A percentile compares a stretch with the other conserved stretches of the same genome.
Conservation (phyloP, 495 filamentous ascomycete genomes). For the Pyronema omphalodes region DNA sequence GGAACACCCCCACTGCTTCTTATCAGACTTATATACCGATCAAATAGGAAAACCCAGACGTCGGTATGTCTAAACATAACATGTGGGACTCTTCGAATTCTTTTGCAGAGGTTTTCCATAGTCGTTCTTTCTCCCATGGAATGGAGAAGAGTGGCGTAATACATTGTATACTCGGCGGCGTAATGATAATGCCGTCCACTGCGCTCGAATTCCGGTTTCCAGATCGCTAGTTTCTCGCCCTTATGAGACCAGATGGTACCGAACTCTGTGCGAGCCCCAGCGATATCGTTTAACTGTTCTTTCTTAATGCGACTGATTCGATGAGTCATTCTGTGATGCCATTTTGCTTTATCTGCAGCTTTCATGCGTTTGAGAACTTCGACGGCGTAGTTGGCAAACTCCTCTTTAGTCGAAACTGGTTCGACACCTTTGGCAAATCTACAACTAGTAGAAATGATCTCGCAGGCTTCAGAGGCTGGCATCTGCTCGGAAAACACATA, state of each 20-base stretch:
- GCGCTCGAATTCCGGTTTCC: conserved; percentile 85
- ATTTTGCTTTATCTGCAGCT: conserved; percentile 78
- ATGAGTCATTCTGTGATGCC: conserved; percentile 86
- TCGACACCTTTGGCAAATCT: conserved; percentile 17
- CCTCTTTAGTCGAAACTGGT: conserved; percentile 34
- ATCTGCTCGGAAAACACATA: conserved; percentile 2
- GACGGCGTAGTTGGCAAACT: conserved; percentile 61
- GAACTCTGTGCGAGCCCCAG: conserved; percentile 17
- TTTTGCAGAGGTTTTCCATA: conserved; percentile 62
- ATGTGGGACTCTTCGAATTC: conserved; percentile 59
- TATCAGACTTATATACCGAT: conserved; percentile 55
- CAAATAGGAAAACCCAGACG: conserved; percentile 68
- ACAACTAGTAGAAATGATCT: conserved; percentile 31
- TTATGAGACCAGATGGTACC: conserved; percentile 20
- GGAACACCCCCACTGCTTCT: conserved; percentile 47
- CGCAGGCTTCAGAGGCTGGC: conserved; percentile 33
- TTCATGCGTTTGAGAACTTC: conserved; percentile 54
- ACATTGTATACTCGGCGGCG: conserved; percentile 71
- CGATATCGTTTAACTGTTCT: conserved; percentile 24
- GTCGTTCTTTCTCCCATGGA: conserved; percentile 58
- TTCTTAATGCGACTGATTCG: conserved; percentile 64
- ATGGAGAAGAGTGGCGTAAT: conserved; percentile 55
- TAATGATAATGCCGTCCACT: conserved; percentile 88
- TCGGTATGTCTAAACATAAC: conserved; percentile 74
- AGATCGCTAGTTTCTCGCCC: conserved; percentile 35